Evolutionary conservation across 202 grass and related monocot genomes (phyloP), one percentile per base, ranked within the genome.

Genomic region (Panicum virgatum): DNA sequence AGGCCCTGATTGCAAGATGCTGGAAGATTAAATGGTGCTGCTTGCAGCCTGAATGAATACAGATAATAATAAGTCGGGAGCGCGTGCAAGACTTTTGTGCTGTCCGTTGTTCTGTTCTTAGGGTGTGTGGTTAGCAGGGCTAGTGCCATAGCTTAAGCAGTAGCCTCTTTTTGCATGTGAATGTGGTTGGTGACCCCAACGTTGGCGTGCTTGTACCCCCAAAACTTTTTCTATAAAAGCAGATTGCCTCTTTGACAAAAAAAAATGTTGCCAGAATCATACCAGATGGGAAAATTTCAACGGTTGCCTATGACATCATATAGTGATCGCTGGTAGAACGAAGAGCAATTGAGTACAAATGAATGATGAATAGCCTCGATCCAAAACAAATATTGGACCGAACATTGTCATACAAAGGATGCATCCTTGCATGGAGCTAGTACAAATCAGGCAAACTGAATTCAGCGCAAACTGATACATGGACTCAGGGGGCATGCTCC

Each of bases 361-460:
- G 61, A 86, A 90, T 53, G 77, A 90, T 53, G 77, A 72, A 79
- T 86, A 82, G 66, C 72, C 57, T 86, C 39, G 42, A 82, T 82
- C 78, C 78, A 78, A 61, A 43, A 60, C 58, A 86, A 78, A 90
- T 40, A 61, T 30, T 63, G 67, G 83, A 74, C 53, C 26, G 20
- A 62, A 36, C 32, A 58, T 18, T 19, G 59, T 32, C 32, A 45
- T 42, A 83, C 84, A 83, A 27, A 67, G n/a, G 73, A 48, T 54
- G 61, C 79, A 70, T 79, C 75, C 60, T 70, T 58, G 75, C 67
- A 62, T 65, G 27, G 80, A 62, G 72, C 65, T 34, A 47, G 18
- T n/a, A 72, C 46, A 72, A 25, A 69, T 44, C 47, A 77, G 56
- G 44, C 85, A 72, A 80, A 77, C 72, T 53, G 72, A 82, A 64